Conservation (phyloP, 1,139 yeast genomes). For the Yamadazyma songkhlaensis region DNA sequence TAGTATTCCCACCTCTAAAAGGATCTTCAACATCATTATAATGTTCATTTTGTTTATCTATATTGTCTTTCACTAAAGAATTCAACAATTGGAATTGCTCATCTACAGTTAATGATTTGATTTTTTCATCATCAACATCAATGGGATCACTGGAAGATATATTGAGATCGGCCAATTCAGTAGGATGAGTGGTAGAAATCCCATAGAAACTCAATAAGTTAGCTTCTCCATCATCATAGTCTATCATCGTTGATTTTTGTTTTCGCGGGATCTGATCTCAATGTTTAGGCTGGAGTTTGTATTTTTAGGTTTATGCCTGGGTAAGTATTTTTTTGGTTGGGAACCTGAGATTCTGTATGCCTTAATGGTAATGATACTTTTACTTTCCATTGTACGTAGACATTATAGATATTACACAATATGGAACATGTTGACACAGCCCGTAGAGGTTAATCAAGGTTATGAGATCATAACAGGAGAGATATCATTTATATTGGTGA, state of each 20-base stretch:
- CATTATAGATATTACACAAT: too few relatives aligned
- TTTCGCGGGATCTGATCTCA: conserved; percentile 1
- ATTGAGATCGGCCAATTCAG: conserved; percentile 19
- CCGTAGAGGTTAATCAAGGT: too few relatives aligned
- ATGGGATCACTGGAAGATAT: conserved; percentile 9
- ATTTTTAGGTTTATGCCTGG: too few relatives aligned
- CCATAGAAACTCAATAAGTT: conserved; percentile 23
- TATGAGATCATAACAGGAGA: too few relatives aligned
- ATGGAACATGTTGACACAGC: too few relatives aligned
- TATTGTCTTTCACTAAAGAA: conserved; percentile 19
- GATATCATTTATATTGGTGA: too few relatives aligned
- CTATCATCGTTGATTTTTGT: conserved; percentile 20
- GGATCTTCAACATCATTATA: conserved; percentile 48
- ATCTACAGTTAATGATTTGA: conserved; percentile 22
- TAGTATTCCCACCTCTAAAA: conserved; percentile 47
- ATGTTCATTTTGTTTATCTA: too few relatives aligned
- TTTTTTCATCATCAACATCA: conserved; percentile 22
- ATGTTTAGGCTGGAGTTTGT: too few relatives aligned
- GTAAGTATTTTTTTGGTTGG: too few relatives aligned
- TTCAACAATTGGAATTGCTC: conserved; percentile 30
- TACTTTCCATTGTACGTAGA: too few relatives aligned
- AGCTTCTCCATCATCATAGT: conserved; percentile 22
- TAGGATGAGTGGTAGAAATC: conserved; percentile 24
- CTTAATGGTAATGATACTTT: too few relatives aligned
- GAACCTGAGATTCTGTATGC: too few relatives aligned